These are phyloP conservation scores for Acephala macrosclerotiorum DNA, from an alignment of 2,329 filamentous ascomycete genomes.

Conservation along the genomic window DNA sequence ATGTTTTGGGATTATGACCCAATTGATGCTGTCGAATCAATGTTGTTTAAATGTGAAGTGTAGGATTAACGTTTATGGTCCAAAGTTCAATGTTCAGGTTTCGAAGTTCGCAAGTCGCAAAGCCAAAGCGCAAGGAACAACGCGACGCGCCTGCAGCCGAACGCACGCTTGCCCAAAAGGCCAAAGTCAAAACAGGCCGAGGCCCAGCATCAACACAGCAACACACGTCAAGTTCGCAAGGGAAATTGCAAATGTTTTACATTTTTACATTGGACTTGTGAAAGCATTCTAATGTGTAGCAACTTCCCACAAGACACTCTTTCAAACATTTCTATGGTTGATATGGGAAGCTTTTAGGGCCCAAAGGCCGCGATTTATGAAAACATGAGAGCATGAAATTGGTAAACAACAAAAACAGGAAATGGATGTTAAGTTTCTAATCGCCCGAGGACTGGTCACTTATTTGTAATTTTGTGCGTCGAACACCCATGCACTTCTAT, in stretches of 20 bases:
- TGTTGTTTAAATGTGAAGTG: background rate
- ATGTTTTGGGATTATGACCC: background rate
- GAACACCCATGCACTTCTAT: background rate
- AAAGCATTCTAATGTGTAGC: background rate
- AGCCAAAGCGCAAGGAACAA: background rate
- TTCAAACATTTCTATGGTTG: background rate
- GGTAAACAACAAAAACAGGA: background rate
- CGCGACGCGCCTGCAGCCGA: background rate
- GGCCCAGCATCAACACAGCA: conserved; percentile 23
- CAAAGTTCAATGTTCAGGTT: background rate
- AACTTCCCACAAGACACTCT: background rate
- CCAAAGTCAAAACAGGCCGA: conserved; percentile 16
- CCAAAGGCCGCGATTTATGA: background rate
- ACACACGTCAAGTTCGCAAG: conserved; percentile 18
- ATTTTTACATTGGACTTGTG: background rate
- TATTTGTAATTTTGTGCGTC: background rate
- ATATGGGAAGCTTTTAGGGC: background rate
- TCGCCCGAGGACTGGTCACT: background rate
- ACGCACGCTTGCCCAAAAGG: conserved; percentile 10
- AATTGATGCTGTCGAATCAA: conserved; percentile 4
- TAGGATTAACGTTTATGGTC: too few relatives aligned
- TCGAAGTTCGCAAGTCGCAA: conserved; percentile 10
- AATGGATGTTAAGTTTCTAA: background rate
- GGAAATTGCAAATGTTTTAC: conserved; percentile 1
- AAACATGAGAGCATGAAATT: too few relatives aligned